These are phyloP conservation scores for Leccinum disarticulatum DNA, from an alignment of 768 basidiomycete genomes.

Conservation along the genomic window DNA sequence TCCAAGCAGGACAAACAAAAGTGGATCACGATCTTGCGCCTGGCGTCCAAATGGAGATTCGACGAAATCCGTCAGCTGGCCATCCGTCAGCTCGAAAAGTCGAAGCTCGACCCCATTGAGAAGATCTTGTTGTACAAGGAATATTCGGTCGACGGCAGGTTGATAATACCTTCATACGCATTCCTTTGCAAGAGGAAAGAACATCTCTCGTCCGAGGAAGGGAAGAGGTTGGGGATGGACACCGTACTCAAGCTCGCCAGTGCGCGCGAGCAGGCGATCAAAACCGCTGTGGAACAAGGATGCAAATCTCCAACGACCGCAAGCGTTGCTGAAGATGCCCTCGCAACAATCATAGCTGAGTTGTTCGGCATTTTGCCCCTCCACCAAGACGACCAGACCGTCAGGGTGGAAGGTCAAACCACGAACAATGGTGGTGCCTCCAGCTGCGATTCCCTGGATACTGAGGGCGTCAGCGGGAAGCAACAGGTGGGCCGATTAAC, in stretches of 20 bases:
- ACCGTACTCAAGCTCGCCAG: conserved; percentile 51
- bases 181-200: conserved; percentile 50
- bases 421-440: not conserved
- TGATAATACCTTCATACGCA: conserved; percentile 54
- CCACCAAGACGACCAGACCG: conserved; percentile 3
- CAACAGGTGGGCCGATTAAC: not conserved
- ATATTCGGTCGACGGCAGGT: conserved; percentile 45
- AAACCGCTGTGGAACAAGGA: conserved; percentile 35
- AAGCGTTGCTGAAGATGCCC: conserved; percentile 24
- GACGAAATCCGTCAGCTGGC: conserved; percentile 49
- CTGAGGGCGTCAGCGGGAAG: not conserved
- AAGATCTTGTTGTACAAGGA: conserved; percentile 58
- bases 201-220: conserved; percentile 55
- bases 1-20: conserved; percentile 49
- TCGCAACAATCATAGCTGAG: conserved; percentile 31
- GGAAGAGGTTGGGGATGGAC: conserved; percentile 54
- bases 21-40: conserved; percentile 55
- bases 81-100: conserved; percentile 53
- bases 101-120: conserved; percentile 46
- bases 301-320: conserved; percentile 29
- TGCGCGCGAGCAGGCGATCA: conserved; percentile 48
- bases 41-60: conserved; percentile 59
- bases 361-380: conserved; percentile 30
- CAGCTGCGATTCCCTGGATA: not conserved
- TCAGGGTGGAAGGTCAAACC: conserved; percentile 9